Percentiles rank a stretch among this genome's conserved stretches.
Evolutionary conservation across 805 yeast genomes (phyloP).

Genomic region (Hanseniaspora jakobsenii): DNA sequence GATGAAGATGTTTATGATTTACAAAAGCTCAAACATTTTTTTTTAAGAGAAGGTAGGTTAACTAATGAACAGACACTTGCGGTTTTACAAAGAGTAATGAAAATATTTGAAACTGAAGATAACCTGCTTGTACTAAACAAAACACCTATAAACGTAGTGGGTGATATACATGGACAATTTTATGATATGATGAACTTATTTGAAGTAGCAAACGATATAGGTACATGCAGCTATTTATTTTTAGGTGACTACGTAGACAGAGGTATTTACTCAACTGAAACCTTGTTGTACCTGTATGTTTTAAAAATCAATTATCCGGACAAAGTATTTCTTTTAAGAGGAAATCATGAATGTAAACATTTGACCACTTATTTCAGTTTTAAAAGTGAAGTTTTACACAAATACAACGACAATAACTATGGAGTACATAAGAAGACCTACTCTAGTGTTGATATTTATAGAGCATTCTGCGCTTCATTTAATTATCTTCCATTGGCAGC

Average conservation of each 20-base stretch:
- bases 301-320: conserved; percentile 64
- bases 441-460: conserved; percentile 38
- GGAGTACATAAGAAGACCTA: conserved; percentile 3
- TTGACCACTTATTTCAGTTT: conserved; percentile 89
- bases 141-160: conserved; percentile 92
- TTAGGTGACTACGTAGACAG: conserved; percentile 93
- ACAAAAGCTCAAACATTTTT: conserved; percentile 46
- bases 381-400: conserved; percentile 78
- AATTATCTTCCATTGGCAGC: conserved; percentile 87
- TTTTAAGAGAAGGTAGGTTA: conserved; percentile 69
- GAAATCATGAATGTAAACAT: conserved; percentile 91
- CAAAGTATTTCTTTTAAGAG: conserved; percentile 71
- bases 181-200: conserved; percentile 80
- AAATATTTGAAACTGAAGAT: conserved; percentile 55
- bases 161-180: conserved; percentile 94
- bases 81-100: conserved; percentile 56
- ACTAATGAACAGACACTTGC: conserved; percentile 54
- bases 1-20: conserved; percentile 11
- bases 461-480: conserved; percentile 64
- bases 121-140: conserved; percentile 59
- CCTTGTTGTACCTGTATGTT: conserved; percentile 61
- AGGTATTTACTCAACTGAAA: conserved; percentile 81
- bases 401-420: conserved; percentile 38
- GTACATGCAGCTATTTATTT: conserved; percentile 62
- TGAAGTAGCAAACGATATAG: conserved; percentile 88